Conservation (phyloP, 768 basidiomycete genomes). For the Boletus tylopilopsis region DNA sequence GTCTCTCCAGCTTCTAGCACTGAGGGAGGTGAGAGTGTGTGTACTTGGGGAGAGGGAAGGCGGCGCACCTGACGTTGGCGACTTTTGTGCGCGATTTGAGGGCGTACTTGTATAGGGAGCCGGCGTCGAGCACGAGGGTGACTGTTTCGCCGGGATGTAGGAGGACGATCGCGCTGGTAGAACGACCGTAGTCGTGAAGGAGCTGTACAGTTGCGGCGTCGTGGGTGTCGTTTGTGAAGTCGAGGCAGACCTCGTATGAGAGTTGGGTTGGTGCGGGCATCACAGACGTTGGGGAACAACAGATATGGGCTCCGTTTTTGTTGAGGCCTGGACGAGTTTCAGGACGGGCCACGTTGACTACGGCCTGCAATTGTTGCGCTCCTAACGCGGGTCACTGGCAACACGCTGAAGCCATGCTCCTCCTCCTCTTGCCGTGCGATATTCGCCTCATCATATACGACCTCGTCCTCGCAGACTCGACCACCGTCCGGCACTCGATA, state of each 20-base stretch:
- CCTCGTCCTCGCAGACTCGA: slow-evolving; percentile 23
- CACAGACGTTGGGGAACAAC: slow-evolving; percentile 35
- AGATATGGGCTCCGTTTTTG: slow-evolving; percentile 29
- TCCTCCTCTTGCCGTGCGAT: slow-evolving; percentile 33
- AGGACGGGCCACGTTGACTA: slow-evolving; percentile 26
- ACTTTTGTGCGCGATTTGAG: slow-evolving; percentile 63
- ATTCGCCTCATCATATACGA: slow-evolving; percentile 36
- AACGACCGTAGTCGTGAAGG: slow-evolving; percentile 59
- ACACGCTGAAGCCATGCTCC: slow-evolving; percentile 20
- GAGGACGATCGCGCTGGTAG: slow-evolving; percentile 49
- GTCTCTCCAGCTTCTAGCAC: slow-evolving; percentile 66
- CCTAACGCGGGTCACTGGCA: slow-evolving; percentile 27
- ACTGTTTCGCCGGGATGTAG: slow-evolving; percentile 61
- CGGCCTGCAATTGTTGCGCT: slow-evolving; percentile 25
- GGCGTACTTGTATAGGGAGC: slow-evolving; percentile 64
- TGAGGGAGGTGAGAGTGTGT: slow-evolving; percentile 24
- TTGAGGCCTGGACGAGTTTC: slow-evolving; percentile 29
- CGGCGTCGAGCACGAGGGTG: slow-evolving; percentile 66
- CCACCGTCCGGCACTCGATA: background rate
- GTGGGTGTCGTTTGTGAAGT: slow-evolving; percentile 66
- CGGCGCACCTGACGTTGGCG: slow-evolving; percentile 62
- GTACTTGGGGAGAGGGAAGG: background rate
- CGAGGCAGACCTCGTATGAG: slow-evolving; percentile 61
- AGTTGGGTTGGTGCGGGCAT: slow-evolving; percentile 58
- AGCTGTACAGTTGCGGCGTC: slow-evolving; percentile 63